Conservation (phyloP, 139 green algal genomes). For the Micractinium sp. region DNA sequence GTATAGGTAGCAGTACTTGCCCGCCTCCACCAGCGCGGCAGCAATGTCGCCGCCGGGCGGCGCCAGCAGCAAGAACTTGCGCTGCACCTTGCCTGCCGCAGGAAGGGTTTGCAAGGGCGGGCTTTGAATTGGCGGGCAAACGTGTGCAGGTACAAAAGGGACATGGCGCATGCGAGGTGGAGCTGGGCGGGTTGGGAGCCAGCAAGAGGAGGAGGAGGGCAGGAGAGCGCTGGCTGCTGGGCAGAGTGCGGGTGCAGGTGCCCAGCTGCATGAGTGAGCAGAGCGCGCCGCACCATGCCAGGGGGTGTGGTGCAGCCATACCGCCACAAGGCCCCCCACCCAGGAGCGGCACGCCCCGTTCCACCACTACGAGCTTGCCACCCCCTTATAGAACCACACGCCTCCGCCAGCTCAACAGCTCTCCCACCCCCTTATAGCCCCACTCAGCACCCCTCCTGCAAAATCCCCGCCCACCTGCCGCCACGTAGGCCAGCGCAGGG, state of each 20-base stretch:
- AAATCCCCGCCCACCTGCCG: conserved; percentile 42
- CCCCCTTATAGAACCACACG: too few relatives aligned
- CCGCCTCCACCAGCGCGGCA: conserved; percentile 66
- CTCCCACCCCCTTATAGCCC: too few relatives aligned
- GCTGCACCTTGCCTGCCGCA: conserved; percentile 66
- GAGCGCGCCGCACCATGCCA: neutral
- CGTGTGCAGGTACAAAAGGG: too few relatives aligned
- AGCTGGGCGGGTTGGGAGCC: neutral
- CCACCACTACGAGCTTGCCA: too few relatives aligned
- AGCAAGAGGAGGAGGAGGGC: neutral
- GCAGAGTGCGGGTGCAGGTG: neutral
- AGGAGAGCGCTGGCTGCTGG: neutral
- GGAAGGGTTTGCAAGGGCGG: neutral
- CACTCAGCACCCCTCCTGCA: too few relatives aligned
- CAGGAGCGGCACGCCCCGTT: neutral
- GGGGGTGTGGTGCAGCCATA: too few relatives aligned
- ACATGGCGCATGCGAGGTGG: too few relatives aligned
- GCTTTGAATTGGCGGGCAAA: neutral
- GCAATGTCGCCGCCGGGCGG: conserved; percentile 40
- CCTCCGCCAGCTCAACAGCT: too few relatives aligned
- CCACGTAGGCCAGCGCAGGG: conserved; percentile 75
- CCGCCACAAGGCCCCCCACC: too few relatives aligned
- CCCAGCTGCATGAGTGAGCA: neutral
- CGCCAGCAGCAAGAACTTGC: conserved; percentile 71
- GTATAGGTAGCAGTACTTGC: conserved; percentile 74